phyloP scores from a whole-genome alignment of 73 alveolate genomes.

The Tetrahymena elliotti region DNA sequence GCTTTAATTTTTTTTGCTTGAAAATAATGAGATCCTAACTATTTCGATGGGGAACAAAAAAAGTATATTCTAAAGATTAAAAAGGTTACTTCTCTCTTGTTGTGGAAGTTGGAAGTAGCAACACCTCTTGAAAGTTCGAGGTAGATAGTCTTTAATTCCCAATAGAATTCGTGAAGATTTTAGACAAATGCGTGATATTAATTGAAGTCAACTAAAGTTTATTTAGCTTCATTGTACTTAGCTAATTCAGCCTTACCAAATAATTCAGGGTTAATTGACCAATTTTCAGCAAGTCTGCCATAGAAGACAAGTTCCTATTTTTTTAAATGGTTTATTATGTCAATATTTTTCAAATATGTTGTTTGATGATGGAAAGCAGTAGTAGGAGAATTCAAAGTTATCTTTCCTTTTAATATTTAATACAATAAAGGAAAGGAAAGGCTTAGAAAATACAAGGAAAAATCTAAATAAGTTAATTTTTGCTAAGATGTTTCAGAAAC shows the following conservation, averaged over 20 bases:
- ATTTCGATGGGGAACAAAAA: not conserved
- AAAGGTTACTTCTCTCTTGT: not conserved
- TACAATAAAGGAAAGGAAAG: not conserved
- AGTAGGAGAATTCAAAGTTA: not conserved
- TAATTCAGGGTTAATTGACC: not conserved
- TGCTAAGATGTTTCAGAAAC: not conserved
- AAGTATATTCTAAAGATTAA: not conserved
- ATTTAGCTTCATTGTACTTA: not conserved
- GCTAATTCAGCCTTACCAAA: not conserved
- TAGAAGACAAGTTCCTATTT: not conserved
- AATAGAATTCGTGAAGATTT: not conserved
- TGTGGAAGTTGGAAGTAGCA: slow-evolving; percentile 1
- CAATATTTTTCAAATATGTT: not conserved
- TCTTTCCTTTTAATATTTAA: not conserved
- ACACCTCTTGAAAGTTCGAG: not conserved
- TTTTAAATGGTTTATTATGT: not conserved
- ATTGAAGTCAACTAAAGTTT: not conserved
- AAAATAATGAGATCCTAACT: not conserved
- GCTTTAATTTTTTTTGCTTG: not conserved
- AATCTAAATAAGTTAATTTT: not conserved
- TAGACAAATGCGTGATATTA: not conserved
- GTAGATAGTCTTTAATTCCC: not conserved
- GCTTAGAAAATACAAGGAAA: not conserved
- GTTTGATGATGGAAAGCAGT: not conserved
- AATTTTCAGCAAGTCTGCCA: not conserved